These are phyloP conservation scores for Elaphomyces granulatus DNA, from an alignment of 495 filamentous ascomycete species.

Conservation along the genomic window DNA sequence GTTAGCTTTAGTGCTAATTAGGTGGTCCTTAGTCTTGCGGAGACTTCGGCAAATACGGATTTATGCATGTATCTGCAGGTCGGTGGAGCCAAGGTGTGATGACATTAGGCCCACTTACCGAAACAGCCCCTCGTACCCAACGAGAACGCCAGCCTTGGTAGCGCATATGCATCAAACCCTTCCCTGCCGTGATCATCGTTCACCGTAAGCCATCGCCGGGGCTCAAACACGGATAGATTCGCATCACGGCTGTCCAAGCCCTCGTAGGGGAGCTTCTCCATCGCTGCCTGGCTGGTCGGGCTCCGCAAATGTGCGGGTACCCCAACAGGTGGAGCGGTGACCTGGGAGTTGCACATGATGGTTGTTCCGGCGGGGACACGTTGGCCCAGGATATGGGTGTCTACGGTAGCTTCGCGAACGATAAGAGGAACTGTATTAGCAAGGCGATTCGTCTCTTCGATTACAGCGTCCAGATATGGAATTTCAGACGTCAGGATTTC, in stretches of 20 bases:
- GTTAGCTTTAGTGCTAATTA: neutral
- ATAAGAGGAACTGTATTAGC: conserved; percentile 6
- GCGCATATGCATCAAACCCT: conserved; percentile 19
- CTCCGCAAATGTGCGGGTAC: conserved; percentile 15
- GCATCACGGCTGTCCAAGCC: conserved; percentile 5
- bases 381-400: conserved; percentile 20
- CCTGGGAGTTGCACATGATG: conserved; percentile 15
- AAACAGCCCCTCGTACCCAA: conserved; percentile 22
- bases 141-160: conserved; percentile 19
- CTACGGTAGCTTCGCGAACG: conserved; percentile 13
- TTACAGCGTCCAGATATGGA: conserved; percentile 24
- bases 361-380: conserved; percentile 23
- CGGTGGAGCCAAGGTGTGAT: too few relatives aligned
- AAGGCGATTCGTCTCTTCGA: conserved; percentile 23
- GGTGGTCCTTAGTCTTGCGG: neutral
- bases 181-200: too few relatives aligned
- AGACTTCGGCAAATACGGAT: too few relatives aligned
- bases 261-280: neutral
- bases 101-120: too few relatives aligned
- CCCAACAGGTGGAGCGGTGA: conserved; percentile 14
- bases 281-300: conserved; percentile 6
- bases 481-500: conserved; percentile 17
- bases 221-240: conserved; percentile 3
- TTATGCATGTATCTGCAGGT: too few relatives aligned
- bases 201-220: conserved; percentile 8